These are phyloP conservation scores for Wolfiporia cocos DNA, from an alignment of 1,284 basidiomycete species.

Conservation along the genomic window DNA sequence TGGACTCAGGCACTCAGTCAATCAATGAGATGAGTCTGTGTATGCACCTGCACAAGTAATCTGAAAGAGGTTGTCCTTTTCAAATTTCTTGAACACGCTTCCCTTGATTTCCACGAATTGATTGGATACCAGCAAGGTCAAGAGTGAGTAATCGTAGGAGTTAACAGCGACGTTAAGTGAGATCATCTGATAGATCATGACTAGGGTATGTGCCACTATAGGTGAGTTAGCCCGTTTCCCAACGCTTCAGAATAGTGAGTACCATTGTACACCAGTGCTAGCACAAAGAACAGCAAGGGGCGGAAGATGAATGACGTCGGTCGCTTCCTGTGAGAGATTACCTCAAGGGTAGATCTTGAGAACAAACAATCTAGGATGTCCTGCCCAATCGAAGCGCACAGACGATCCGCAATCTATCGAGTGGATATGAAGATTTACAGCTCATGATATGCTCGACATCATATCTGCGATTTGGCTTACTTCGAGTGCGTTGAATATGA, in stretches of 20 bases:
- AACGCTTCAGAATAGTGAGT: not conserved
- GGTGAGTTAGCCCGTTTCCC: not conserved
- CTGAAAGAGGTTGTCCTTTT: conserved; percentile 99
- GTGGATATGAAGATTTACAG: conserved; percentile 4
- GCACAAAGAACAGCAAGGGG: conserved; percentile 80
- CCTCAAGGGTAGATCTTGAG: conserved; percentile 84
- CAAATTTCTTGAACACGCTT: conserved; percentile 99
- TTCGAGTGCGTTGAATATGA: conserved; percentile 98
- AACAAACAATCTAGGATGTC: conserved; percentile 97
- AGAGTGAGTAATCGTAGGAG: conserved; percentile 94
- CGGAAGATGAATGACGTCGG: conserved; percentile 61
- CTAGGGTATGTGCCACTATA: conserved; percentile 83
- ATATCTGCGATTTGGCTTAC: conserved; percentile 35
- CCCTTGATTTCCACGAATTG: conserved; percentile 99
- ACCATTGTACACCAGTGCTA: conserved; percentile 86
- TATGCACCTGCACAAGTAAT: conserved; percentile 86
- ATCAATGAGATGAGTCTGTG: no score
- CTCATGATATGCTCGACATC: not conserved
- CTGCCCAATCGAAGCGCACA: conserved; percentile 97
- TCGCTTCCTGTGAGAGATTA: conserved; percentile 56
- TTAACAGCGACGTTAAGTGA: conserved; percentile 97
- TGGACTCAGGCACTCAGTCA: no score
- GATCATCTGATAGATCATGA: conserved; percentile 96
- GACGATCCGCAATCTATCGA: conserved; percentile 83
- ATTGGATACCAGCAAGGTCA: conserved; percentile 94